Evolutionary conservation across 73 alveolate species (phyloP).

Genomic region (Tetrahymena elliotti): DNA sequence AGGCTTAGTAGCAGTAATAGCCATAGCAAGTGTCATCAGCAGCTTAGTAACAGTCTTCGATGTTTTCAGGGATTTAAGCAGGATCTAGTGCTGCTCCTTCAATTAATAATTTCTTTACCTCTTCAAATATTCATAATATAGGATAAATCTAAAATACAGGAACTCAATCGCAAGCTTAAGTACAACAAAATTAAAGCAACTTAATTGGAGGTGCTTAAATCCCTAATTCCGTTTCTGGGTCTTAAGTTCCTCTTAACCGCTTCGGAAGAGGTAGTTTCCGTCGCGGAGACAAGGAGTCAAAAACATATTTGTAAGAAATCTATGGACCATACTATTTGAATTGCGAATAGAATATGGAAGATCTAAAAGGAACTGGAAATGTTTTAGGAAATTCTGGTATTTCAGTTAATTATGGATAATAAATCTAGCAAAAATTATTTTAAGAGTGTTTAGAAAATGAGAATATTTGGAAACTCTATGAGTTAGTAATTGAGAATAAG

Average conservation of each 20-base stretch:
- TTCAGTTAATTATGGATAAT: background rate
- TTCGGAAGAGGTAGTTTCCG: background rate
- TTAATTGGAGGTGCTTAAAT: background rate
- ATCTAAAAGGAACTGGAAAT: background rate
- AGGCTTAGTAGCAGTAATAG: background rate
- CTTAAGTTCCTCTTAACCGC: background rate
- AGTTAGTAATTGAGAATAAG: background rate
- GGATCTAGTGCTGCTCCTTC: background rate
- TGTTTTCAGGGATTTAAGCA: background rate
- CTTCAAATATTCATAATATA: background rate
- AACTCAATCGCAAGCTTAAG: background rate
- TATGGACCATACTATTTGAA: background rate
- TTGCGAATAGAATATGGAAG: background rate
- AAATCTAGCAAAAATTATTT: background rate
- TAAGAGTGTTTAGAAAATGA: background rate
- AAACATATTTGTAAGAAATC: background rate
- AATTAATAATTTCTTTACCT: background rate
- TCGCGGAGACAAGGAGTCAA: background rate
- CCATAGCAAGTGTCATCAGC: background rate
- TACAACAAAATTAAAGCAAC: background rate
- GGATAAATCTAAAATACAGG: background rate
- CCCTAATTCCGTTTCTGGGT: background rate
- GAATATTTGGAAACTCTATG: background rate
- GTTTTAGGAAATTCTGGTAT: background rate
- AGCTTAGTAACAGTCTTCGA: background rate